A percentile compares a stretch with the other conserved stretches of the same genome.
Conservation (phyloP, 139 green algal genomes). For the Parachlorella kessleri region DNA sequence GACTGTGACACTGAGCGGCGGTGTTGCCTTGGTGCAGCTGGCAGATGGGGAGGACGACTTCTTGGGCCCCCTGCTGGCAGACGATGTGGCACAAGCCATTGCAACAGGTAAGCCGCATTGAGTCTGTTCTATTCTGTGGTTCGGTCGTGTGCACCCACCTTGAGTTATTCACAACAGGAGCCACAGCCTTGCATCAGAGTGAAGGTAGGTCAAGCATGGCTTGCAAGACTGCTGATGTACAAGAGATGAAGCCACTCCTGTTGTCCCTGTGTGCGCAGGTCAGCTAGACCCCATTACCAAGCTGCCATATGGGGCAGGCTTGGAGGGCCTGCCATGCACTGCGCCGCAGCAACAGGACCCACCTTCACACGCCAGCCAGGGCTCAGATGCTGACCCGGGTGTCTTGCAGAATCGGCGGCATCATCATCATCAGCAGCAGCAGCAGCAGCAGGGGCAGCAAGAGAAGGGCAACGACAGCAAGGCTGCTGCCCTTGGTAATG, state of each 20-base stretch:
- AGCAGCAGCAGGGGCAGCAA: no score
- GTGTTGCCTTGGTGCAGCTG: constrained; percentile 1
- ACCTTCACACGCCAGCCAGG: not conserved
- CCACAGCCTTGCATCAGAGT: no score
- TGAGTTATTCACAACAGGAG: no score
- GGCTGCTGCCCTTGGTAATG: not conserved
- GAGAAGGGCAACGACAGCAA: constrained; percentile 1
- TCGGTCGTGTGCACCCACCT: no score
- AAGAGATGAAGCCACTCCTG: not conserved
- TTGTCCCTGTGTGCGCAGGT: constrained; percentile 19
- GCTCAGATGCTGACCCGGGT: no score
- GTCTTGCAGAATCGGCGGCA: no score
- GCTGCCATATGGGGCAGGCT: constrained; percentile 35
- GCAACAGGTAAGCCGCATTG: constrained; percentile 55
- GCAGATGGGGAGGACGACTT: constrained; percentile 61
- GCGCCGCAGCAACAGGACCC: constrained; percentile 1
- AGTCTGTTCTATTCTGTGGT: not conserved
- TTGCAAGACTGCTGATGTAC: not conserved
- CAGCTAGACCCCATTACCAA: constrained; percentile 62
- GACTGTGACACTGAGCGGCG: no score
- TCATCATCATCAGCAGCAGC: not conserved
- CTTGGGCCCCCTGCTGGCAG: constrained; percentile 70
- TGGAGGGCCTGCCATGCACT: constrained; percentile 3
- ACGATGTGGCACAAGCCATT: constrained; percentile 60
- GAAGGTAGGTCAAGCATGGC: no score